Conservation (phyloP, 306 rosid genomes). For the Cotoneaster glaucophyllus region DNA sequence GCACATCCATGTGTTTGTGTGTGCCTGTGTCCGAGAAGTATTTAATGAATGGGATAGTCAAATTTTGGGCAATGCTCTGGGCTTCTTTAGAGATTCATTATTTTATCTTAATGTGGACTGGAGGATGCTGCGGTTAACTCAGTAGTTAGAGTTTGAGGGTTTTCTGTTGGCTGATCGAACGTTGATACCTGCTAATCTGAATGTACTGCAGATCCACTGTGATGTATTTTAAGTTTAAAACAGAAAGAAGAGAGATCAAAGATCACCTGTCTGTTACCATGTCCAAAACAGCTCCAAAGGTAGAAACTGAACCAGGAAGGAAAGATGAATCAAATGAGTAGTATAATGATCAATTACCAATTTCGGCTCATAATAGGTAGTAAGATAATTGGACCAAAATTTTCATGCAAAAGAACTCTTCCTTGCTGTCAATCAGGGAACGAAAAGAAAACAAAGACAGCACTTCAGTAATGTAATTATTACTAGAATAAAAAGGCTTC, state of each 20-base stretch:
- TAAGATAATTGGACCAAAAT: not conserved
- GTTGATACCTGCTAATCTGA: no score
- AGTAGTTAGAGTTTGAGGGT: not conserved
- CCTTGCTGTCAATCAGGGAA: not conserved
- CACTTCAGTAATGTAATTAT: not conserved
- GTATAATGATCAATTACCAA: conserved; percentile 7
- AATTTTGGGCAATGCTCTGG: no score
- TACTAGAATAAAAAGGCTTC: not conserved
- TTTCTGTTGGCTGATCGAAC: no score
- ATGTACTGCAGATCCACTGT: no score
- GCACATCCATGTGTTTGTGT: not conserved
- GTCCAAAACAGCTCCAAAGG: conserved; percentile 98
- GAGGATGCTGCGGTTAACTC: no score
- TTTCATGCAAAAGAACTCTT: not conserved
- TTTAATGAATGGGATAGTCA: no score
- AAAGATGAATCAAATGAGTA: not conserved
- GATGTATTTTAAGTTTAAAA: not conserved
- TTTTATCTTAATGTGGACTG: no score
- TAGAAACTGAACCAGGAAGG: conserved; percentile 65
- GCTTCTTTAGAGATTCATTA: no score
- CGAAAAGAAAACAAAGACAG: not conserved
- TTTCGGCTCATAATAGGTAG: not conserved
- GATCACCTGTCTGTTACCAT: conserved; percentile 93
- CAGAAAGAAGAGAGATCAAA: conserved; percentile 1
- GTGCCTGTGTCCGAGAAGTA: no score